These are phyloP conservation scores for Lichtheimia ornata DNA, from an alignment of 371 early-diverging fungal genomes.

Conservation along the genomic window DNA sequence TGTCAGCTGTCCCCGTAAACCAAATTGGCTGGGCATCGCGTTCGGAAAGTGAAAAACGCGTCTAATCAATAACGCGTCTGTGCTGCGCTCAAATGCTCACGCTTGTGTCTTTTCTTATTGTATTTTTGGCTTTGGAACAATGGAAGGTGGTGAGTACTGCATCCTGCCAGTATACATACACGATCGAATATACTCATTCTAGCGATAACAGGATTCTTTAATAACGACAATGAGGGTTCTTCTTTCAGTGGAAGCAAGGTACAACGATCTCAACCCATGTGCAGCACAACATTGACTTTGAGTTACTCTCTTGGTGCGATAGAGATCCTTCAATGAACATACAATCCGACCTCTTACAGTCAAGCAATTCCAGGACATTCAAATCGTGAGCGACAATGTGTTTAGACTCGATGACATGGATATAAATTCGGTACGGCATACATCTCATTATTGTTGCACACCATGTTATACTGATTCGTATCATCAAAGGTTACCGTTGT, in stretches of 20 bases:
- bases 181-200: too few species aligned
- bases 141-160: too few species aligned
- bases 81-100: too few species aligned
- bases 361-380: slow-evolving; percentile 61
- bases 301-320: background rate
- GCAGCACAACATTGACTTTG: background rate
- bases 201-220: background rate
- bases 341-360: slow-evolving; percentile 75
- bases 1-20: too few species aligned
- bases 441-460: background rate
- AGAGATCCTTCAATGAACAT: slow-evolving; percentile 45
- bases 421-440: slow-evolving; percentile 53
- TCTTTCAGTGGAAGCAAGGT: background rate
- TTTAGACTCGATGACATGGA: slow-evolving; percentile 67
- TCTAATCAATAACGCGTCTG: too few species aligned
- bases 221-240: background rate
- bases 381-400: slow-evolving; percentile 49
- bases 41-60: too few species aligned
- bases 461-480: background rate
- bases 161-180: too few species aligned
- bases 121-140: too few species aligned
- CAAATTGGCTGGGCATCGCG: too few species aligned
- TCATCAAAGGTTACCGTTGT: slow-evolving; percentile 56
- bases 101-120: too few species aligned
- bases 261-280: background rate